These are phyloP conservation scores for Stellera chamaejasme DNA, from an alignment of 345 rosid genomes.

Conservation along the genomic window DNA sequence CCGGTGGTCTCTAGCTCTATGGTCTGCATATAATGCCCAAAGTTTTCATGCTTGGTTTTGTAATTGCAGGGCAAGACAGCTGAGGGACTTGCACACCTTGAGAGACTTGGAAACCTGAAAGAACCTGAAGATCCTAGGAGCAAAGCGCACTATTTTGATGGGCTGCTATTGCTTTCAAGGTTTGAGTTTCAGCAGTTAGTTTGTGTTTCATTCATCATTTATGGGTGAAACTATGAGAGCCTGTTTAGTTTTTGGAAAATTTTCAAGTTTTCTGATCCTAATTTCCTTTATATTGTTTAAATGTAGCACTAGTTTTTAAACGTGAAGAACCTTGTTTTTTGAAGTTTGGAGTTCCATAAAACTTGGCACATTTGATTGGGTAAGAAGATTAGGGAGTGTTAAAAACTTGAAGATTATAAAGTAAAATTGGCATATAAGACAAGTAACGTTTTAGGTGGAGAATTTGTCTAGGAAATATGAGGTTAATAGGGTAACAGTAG, in stretches of 20 bases:
- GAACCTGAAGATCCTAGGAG: slow-evolving; percentile 68
- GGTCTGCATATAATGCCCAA: too few relatives aligned
- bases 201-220: not conserved
- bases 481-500: too few relatives aligned
- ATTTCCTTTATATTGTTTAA: not conserved
- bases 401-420: too few relatives aligned
- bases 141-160: slow-evolving; percentile 70
- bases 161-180: slow-evolving; percentile 65
- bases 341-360: too few relatives aligned
- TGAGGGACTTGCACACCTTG: slow-evolving; percentile 67
- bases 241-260: not conserved
- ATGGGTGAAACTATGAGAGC: not conserved
- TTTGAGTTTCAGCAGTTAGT: slow-evolving; percentile 11
- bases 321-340: too few relatives aligned
- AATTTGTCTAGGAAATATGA: too few relatives aligned
- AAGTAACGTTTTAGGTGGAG: too few relatives aligned
- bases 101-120: slow-evolving; percentile 51
- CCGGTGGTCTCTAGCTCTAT: too few relatives aligned
- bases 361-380: too few relatives aligned
- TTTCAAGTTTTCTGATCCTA: not conserved
- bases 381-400: too few relatives aligned
- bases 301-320: too few relatives aligned
- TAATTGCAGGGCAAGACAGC: slow-evolving; percentile 48
- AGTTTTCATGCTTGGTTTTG: not conserved
- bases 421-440: too few relatives aligned